Evolutionary conservation across 2,329 filamentous ascomycete genomes (phyloP).

Genomic region (Xylaria sp.): DNA sequence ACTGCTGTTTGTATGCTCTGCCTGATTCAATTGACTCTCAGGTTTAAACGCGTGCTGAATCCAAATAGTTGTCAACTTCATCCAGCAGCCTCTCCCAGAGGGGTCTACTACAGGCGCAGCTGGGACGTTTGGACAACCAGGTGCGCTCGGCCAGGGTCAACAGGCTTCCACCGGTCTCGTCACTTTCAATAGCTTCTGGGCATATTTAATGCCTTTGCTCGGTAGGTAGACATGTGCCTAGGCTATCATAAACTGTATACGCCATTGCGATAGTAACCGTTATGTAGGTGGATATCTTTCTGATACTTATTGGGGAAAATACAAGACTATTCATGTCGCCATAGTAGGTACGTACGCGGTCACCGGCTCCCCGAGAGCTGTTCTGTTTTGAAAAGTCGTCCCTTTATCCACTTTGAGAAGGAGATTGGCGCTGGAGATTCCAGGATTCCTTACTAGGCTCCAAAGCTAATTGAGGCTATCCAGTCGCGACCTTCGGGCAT

Average conservation of each 20-base stretch:
- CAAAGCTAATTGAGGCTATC: conserved; percentile 22
- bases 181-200: conserved; percentile 49
- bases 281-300: conserved; percentile 64
- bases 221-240: conserved; percentile 35
- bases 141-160: conserved; percentile 63
- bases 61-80: conserved; percentile 64
- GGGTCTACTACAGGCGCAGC: conserved; percentile 64
- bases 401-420: background rate
- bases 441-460: background rate
- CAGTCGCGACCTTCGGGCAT: conserved; percentile 67
- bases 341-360: conserved; percentile 27
- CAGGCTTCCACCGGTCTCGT: conserved; percentile 44
- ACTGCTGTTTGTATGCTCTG: conserved; percentile 64
- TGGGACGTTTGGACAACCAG: conserved; percentile 53
- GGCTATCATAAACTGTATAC: background rate
- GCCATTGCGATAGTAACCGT: conserved; percentile 4
- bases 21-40: background rate
- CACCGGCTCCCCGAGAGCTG: too few relatives aligned
- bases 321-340: conserved; percentile 66
- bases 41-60: conserved; percentile 2
- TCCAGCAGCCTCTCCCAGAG: conserved; percentile 46
- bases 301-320: conserved; percentile 68
- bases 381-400: background rate
- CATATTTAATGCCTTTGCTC: conserved; percentile 48
- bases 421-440: background rate